A percentile compares a stretch with the other conserved stretches of the same genome.
These are phyloP conservation scores for Exsudoporus frostii DNA, from an alignment of 768 basidiomycete species.

Conservation along the genomic window DNA sequence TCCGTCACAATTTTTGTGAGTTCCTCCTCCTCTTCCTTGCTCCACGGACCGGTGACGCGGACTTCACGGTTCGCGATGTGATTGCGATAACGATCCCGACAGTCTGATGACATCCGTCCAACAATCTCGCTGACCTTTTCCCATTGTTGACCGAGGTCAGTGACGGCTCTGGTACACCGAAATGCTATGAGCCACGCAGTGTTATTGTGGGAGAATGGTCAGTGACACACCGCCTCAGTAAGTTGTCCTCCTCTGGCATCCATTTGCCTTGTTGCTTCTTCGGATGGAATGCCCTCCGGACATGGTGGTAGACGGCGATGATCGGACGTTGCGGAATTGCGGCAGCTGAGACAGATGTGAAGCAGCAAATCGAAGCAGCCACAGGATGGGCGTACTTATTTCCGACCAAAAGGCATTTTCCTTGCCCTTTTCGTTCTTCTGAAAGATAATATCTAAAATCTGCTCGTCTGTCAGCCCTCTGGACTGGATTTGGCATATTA, in stretches of 20 bases:
- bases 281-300: slow-evolving; percentile 68
- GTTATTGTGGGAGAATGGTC: neutral
- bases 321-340: slow-evolving; percentile 76
- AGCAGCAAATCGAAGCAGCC: neutral
- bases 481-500: slow-evolving; percentile 33
- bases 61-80: slow-evolving; percentile 68
- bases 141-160: slow-evolving; percentile 73
- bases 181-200: slow-evolving; percentile 1
- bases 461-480: slow-evolving; percentile 54
- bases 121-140: slow-evolving; percentile 70
- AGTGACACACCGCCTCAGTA: slow-evolving; percentile 54
- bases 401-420: slow-evolving; percentile 77
- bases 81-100: slow-evolving; percentile 83
- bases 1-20: slow-evolving; percentile 72
- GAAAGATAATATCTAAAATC: slow-evolving; percentile 62
- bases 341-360: slow-evolving; percentile 43
- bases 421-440: slow-evolving; percentile 56
- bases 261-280: slow-evolving; percentile 68
- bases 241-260: slow-evolving; percentile 60
- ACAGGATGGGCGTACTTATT: slow-evolving; percentile 52
- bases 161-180: slow-evolving; percentile 53
- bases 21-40: slow-evolving; percentile 74
- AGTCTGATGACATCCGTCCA: slow-evolving; percentile 75
- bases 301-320: slow-evolving; percentile 80
- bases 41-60: slow-evolving; percentile 68